Evolutionary conservation across 2,329 filamentous ascomycete species (phyloP).

Genomic region (Coleophoma crateriformis): DNA sequence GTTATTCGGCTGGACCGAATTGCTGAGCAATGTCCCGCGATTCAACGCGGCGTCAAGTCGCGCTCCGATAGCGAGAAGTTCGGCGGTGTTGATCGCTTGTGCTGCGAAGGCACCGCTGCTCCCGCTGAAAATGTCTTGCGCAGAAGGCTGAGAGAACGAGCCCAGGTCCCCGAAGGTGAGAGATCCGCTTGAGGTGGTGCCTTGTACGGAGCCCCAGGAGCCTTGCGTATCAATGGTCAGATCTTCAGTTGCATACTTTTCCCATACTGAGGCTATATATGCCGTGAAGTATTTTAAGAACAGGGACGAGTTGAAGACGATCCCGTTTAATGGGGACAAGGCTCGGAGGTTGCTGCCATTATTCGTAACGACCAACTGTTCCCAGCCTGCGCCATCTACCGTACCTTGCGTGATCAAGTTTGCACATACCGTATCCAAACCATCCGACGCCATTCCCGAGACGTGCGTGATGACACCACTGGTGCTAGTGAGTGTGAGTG

Average conservation of each 20-base stretch:
- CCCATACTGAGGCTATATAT: slow-evolving; percentile 40
- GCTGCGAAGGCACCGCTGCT: slow-evolving; percentile 55
- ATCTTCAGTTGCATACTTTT: slow-evolving; percentile 29
- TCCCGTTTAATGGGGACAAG: slow-evolving; percentile 33
- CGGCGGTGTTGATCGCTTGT: slow-evolving; percentile 11
- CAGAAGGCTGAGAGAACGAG: slow-evolving; percentile 50
- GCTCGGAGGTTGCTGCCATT: slow-evolving; percentile 30
- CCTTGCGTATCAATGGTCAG: slow-evolving; percentile 62
- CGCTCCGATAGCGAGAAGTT: slow-evolving; percentile 60
- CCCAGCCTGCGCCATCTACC: slow-evolving; percentile 54
- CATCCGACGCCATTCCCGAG: slow-evolving; percentile 49
- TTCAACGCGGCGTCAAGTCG: slow-evolving; percentile 74
- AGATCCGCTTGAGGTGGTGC: slow-evolving; percentile 6
- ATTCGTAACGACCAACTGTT: slow-evolving; percentile 36
- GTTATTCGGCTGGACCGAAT: slow-evolving; percentile 45
- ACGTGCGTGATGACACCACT: slow-evolving; percentile 42
- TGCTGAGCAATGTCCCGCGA: slow-evolving; percentile 58
- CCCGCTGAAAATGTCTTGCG: slow-evolving; percentile 61
- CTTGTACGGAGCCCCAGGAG: slow-evolving; percentile 40
- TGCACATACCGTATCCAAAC: slow-evolving; percentile 48
- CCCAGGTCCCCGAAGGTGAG: slow-evolving; percentile 36
- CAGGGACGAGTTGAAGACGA: slow-evolving; percentile 30
- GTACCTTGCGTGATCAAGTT: slow-evolving; percentile 48
- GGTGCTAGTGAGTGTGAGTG: slow-evolving; percentile 40
- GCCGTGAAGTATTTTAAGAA: slow-evolving; percentile 36